Conservation (phyloP, 306 rosid genomes). For the Myrica gale region DNA sequence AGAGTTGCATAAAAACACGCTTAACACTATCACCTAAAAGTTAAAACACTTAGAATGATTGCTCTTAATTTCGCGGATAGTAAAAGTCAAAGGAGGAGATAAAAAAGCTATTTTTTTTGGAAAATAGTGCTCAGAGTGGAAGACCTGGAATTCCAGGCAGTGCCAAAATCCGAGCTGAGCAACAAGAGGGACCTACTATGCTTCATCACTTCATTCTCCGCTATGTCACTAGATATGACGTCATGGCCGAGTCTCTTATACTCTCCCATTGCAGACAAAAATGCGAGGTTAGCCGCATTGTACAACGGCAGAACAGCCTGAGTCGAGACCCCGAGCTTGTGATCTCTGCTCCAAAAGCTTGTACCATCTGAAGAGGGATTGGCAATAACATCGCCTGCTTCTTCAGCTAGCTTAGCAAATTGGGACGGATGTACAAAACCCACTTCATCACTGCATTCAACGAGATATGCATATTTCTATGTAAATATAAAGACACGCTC, state of each 20-base stretch:
- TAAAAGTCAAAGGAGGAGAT: too few relatives aligned
- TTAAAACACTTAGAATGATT: neutral
- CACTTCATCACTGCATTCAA: constrained; percentile 69
- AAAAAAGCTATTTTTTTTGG: neutral
- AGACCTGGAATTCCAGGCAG: constrained; percentile 94
- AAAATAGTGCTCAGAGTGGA: neutral
- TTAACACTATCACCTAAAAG: neutral
- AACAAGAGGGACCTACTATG: constrained; percentile 67
- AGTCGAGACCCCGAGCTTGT: constrained; percentile 82
- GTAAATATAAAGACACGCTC: too few relatives aligned
- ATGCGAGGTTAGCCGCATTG: constrained; percentile 49
- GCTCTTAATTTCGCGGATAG: too few relatives aligned
- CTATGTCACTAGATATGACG: constrained; percentile 21
- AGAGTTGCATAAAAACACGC: neutral
- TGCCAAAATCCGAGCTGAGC: constrained; percentile 77
- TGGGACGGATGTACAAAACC: constrained; percentile 87
- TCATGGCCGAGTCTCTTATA: constrained; percentile 36
- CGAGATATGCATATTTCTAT: constrained; percentile 1
- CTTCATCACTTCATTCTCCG: constrained; percentile 59
- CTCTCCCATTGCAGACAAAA: constrained; percentile 49
- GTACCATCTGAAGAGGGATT: constrained; percentile 24
- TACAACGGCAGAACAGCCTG: constrained; percentile 55
- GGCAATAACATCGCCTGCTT: constrained; percentile 26
- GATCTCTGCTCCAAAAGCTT: constrained; percentile 66
- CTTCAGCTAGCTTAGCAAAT: constrained; percentile 49